These are phyloP conservation scores for Sclerospora graminicola DNA, from an alignment of 352 stramenopile genomes.

Conservation along the genomic window DNA sequence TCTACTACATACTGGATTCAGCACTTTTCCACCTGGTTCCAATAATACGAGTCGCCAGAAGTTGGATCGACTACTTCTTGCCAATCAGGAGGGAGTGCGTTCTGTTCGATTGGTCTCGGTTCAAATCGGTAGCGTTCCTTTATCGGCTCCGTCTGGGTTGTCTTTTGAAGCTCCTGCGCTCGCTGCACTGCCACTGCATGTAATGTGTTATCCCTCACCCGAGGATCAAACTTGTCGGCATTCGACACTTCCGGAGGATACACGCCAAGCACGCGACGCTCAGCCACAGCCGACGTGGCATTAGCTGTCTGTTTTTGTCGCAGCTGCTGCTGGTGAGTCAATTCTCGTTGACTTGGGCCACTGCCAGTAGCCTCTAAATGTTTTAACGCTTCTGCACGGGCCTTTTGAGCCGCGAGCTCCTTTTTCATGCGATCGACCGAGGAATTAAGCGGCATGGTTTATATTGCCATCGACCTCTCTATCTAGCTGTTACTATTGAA, in stretches of 20 bases:
- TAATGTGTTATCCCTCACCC: constrained; percentile 71
- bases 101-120: constrained; percentile 6
- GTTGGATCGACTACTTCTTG: constrained; percentile 34
- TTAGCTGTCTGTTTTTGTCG: constrained; percentile 40
- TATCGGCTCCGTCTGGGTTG: constrained; percentile 10
- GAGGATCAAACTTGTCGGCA: constrained; percentile 26
- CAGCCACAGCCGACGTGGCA: constrained; percentile 27
- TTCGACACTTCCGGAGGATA: constrained; percentile 9
- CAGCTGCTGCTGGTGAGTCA: constrained; percentile 44
- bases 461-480: neutral
- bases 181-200: constrained; percentile 40
- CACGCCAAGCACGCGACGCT: constrained; percentile 23
- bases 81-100: constrained; percentile 36
- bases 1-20: too few species aligned
- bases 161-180: constrained; percentile 32
- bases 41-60: constrained; percentile 63
- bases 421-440: constrained; percentile 35
- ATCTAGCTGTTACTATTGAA: neutral
- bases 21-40: constrained; percentile 61
- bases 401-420: constrained; percentile 49
- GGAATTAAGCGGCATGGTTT: constrained; percentile 19
- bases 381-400: constrained; percentile 50
- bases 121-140: constrained; percentile 11
- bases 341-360: constrained; percentile 55
- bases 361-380: constrained; percentile 50